Base-by-base conservation (phyloP, 495 filamentous ascomycete species). In the Patellaria atrata region DNA sequence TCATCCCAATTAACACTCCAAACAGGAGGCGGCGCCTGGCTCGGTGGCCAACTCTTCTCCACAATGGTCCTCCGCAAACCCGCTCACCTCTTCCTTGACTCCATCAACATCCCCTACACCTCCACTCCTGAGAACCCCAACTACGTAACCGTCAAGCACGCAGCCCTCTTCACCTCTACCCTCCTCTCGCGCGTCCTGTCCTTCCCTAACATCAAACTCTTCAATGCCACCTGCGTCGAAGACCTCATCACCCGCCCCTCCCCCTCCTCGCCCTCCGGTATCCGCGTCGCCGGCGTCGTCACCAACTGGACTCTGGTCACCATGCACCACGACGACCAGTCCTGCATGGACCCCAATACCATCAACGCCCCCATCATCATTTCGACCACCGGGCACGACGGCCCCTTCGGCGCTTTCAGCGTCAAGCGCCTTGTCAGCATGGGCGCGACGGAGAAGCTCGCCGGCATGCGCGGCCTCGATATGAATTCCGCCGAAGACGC, bases 31-130 rank as follows among this genome's bases (percentile, higher is more conserved):
- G 84, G 84, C 51, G 82, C 83, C 37, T 93, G 84, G 84, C 72
- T 93, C 22, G 83, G 84, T 45, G 84, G 84, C 29, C 84, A 93
- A 60, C 75, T 91, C 27, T 91, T 93, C 68, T 76, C 69, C 47
- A 83, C 82, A 35, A 93, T 93, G 84, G 71, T 93, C 38, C 81
- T 93, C 73, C 81, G 84, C 45, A 86, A 85, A 61, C 82, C 84
- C 12, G 84, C 84, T 14, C 78, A 93, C 50, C 64, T 67, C 31
- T 93, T 93, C 67, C 60, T 93, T 35, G 58, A 61, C 30, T 79
- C 86, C 43, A 59, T 91, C 18, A 80, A 78, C 31, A 73, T 91
- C 16, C 75, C 80, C n/a, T 92, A 73, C 57, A 83, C 89, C 40
- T n/a, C n/a, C n/a, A n/a, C n/a, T n/a, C n/a, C n/a, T n/a, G 79